Conservation (phyloP, 768 basidiomycete genomes). For the Psilocybe subaeruginosa region DNA sequence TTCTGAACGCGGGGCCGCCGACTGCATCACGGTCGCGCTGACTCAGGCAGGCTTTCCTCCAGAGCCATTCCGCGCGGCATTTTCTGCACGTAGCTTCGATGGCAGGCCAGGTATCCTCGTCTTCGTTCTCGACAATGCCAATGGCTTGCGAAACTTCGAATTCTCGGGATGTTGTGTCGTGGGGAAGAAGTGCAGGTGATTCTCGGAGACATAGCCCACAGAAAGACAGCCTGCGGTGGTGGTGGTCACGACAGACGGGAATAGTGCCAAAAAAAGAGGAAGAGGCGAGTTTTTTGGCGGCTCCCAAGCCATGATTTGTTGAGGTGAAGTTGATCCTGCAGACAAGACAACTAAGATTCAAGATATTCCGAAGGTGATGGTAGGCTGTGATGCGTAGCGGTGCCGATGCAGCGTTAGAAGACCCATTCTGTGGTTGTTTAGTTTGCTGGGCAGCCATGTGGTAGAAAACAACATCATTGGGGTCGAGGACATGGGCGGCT, state of each 20-base stretch:
- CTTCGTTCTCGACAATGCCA: constrained; percentile 70
- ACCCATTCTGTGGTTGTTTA: constrained; percentile 32
- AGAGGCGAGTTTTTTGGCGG: constrained; percentile 48
- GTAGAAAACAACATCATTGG: constrained; percentile 54
- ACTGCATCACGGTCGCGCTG: constrained; percentile 59
- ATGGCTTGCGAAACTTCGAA: constrained; percentile 32
- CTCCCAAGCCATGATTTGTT: constrained; percentile 50
- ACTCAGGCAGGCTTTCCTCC: constrained; percentile 53
- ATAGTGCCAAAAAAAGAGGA: constrained; percentile 49
- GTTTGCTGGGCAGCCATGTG: constrained; percentile 47
- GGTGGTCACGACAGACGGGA: constrained; percentile 66
- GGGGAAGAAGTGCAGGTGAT: constrained; percentile 34
- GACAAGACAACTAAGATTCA: constrained; percentile 57
- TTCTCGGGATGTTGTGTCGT: constrained; percentile 24
- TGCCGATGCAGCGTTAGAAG: constrained; percentile 35
- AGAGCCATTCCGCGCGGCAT: constrained; percentile 70
- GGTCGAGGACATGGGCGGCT: constrained; percentile 64
- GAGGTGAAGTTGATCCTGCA: constrained; percentile 71
- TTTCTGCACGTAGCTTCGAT: constrained; percentile 69
- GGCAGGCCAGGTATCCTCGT: constrained; percentile 66
- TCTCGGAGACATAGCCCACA: constrained; percentile 76
- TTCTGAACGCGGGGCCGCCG: constrained; percentile 43
- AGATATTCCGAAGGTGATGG: constrained; percentile 65
- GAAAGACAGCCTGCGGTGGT: constrained; percentile 51
- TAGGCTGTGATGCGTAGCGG: constrained; percentile 50